Percentiles rank a stretch among this genome's conserved stretches.
Conservation (phyloP, 768 basidiomycete species). For the Tricholoma saponaceum region DNA sequence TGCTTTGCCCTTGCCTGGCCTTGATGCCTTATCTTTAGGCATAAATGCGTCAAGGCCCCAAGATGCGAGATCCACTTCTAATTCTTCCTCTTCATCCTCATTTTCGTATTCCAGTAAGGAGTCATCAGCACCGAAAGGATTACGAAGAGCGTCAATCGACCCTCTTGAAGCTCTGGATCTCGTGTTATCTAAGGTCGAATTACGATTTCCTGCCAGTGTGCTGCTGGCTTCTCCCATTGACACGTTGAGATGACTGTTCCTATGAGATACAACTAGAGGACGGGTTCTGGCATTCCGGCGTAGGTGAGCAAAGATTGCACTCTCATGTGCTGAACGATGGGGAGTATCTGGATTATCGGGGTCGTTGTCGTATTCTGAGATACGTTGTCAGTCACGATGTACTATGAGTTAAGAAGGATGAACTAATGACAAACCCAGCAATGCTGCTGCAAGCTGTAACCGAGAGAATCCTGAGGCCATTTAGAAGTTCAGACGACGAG, state of each 20-base stretch:
- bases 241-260: slow-evolving; percentile 67
- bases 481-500: slow-evolving; percentile 2
- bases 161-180: slow-evolving; percentile 51
- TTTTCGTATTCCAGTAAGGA: slow-evolving; percentile 52
- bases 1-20: slow-evolving; percentile 40
- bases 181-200: slow-evolving; percentile 44
- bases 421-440: slow-evolving; percentile 56
- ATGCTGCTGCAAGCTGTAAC: slow-evolving; percentile 80
- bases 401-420: neutral
- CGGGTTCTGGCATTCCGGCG: slow-evolving; percentile 52
- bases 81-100: slow-evolving; percentile 43
- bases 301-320: slow-evolving; percentile 81
- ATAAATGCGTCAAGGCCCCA: slow-evolving; percentile 83
- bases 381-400: neutral
- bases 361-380: slow-evolving; percentile 88
- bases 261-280: slow-evolving; percentile 37
- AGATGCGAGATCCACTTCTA: slow-evolving; percentile 78
- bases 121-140: slow-evolving; percentile 71
- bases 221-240: slow-evolving; percentile 58
- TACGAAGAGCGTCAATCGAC: slow-evolving; percentile 63
- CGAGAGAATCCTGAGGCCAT: slow-evolving; percentile 65
- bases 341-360: slow-evolving; percentile 59
- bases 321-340: slow-evolving; percentile 69
- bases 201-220: slow-evolving; percentile 44
- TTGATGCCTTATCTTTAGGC: slow-evolving; percentile 56